Base-by-base conservation (phyloP, 1,284 basidiomycete genomes). In the Erythrobasidium hasegawianum region DNA sequence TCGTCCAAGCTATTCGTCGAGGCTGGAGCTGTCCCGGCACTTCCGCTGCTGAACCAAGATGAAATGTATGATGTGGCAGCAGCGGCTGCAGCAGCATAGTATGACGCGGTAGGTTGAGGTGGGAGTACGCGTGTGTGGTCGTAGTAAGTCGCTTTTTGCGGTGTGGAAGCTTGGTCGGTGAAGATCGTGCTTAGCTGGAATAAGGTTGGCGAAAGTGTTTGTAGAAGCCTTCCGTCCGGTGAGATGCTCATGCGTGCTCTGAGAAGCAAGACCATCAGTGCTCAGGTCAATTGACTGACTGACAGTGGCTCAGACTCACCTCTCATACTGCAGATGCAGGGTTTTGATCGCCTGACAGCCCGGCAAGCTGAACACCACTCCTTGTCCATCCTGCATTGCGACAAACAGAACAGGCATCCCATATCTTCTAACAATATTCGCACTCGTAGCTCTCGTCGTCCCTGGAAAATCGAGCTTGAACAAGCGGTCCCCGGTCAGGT, bases 61-160 rank as follows among this genome's bases (percentile, higher is more conserved):
- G 62, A 58, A n/a, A 65, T 53, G 29, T 65, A 65, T 10, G 43
- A 57, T 13, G 47, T 56, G 5, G 62, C 62, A 16, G 62, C 62
- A 14, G 55, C 38, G 22, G 53, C n/a, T n/a, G n/a, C 62, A 9
- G 55, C 47, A 1, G 55, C 45, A n/a, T 52, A 39, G 13, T 49
- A 41, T 16, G 62, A 65, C 11, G 38, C 29, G 5, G 53, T 56
- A 5, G 62, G 62, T 24, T 55, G 53, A 7, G 55, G 8, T 10
- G 62, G 62, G 3, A 65, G 27, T 16, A 57, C 27, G 24, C 43
- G 41, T 9, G 40, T 40, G n/a, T 29, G 40, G 14, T 57, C 38
- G 41, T 50, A 53, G 47, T 65, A 65, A 16, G 38, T 65, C 22
- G 26, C 40, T 7, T 43, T 22, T 4, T 38, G 33, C 4, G 26